Percentiles rank a stretch among this genome's conserved stretches.
Conservation (phyloP, 2,329 filamentous ascomycete species). For the Sclerotinia minor region DNA sequence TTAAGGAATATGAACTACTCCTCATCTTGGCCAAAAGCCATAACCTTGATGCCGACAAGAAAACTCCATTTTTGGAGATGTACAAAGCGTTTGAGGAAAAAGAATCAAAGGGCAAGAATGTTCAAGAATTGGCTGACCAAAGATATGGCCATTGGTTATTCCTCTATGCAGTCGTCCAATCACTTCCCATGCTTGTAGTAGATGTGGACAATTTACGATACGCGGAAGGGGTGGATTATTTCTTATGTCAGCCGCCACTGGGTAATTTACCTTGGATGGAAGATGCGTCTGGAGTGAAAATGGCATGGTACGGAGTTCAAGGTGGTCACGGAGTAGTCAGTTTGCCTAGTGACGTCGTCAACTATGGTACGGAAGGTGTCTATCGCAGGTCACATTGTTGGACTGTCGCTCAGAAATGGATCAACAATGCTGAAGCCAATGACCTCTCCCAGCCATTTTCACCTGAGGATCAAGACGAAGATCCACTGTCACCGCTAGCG, state of each 20-base stretch:
- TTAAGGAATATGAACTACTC: slow-evolving; percentile 77
- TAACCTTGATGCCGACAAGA: slow-evolving; percentile 68
- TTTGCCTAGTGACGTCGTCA: slow-evolving; percentile 61
- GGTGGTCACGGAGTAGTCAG: slow-evolving; percentile 63
- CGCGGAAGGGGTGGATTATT: slow-evolving; percentile 76
- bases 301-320: slow-evolving; percentile 74
- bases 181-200: slow-evolving; percentile 73
- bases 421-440: slow-evolving; percentile 24
- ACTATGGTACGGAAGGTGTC: slow-evolving; percentile 64
- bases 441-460: background rate
- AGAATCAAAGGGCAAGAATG: slow-evolving; percentile 62
- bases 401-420: slow-evolving; percentile 63
- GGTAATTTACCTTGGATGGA: slow-evolving; percentile 73
- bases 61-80: slow-evolving; percentile 64
- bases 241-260: slow-evolving; percentile 73
- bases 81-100: slow-evolving; percentile 72
- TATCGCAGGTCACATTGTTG: slow-evolving; percentile 71
- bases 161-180: slow-evolving; percentile 75
- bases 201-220: slow-evolving; percentile 70
- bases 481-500: slow-evolving; percentile 32
- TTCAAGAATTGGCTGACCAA: slow-evolving; percentile 68
- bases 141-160: slow-evolving; percentile 80
- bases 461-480: background rate
- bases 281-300: slow-evolving; percentile 58
- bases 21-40: slow-evolving; percentile 78